phyloP scores from a whole-genome alignment of 169 alveolate genomes.

The Plasmodium vivax region DNA sequence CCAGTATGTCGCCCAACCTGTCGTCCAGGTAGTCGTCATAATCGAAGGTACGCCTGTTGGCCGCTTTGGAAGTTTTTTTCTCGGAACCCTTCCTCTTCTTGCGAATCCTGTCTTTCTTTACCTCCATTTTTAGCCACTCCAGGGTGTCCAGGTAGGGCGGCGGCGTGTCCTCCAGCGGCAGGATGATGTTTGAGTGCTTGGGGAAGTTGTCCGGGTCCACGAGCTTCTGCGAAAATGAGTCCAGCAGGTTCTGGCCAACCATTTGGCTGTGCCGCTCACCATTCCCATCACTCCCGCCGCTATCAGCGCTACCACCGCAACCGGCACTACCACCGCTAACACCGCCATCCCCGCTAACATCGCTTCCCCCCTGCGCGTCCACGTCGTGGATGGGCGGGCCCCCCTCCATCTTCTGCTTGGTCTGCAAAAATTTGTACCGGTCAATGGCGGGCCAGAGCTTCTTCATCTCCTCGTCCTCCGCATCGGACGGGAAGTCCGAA shows the following conservation, averaged over 20 bases:
- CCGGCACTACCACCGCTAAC: too few species aligned
- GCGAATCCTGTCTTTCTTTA: conserved; percentile 32
- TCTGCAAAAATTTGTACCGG: conserved; percentile 60
- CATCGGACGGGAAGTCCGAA: conserved; percentile 24
- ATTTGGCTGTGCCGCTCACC: not conserved
- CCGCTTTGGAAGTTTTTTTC: not conserved
- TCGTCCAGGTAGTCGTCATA: conserved; percentile 52
- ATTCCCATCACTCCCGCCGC: not conserved
- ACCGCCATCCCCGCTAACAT: too few species aligned
- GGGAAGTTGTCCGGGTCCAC: conserved; percentile 63
- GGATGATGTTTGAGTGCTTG: conserved; percentile 52
- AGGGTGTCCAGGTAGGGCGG: conserved; percentile 71
- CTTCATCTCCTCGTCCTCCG: conserved; percentile 62
- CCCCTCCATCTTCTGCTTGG: conserved; percentile 68
- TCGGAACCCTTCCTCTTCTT: conserved; percentile 12
- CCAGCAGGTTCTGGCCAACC: not conserved
- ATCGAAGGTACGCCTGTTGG: conserved; percentile 14
- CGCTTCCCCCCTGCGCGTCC: not conserved
- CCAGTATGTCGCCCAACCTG: conserved; percentile 26
- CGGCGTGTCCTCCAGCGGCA: conserved; percentile 63
- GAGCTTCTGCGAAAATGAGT: conserved; percentile 46
- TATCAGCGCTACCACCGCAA: not conserved
- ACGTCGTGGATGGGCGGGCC: conserved; percentile 67
- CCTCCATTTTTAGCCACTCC: conserved; percentile 68
- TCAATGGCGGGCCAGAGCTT: conserved; percentile 70